A percentile compares a stretch with the other conserved stretches of the same genome.
These are phyloP conservation scores for Fusarium sp. DNA, from an alignment of 2,329 filamentous ascomycete genomes.

Conservation along the genomic window DNA sequence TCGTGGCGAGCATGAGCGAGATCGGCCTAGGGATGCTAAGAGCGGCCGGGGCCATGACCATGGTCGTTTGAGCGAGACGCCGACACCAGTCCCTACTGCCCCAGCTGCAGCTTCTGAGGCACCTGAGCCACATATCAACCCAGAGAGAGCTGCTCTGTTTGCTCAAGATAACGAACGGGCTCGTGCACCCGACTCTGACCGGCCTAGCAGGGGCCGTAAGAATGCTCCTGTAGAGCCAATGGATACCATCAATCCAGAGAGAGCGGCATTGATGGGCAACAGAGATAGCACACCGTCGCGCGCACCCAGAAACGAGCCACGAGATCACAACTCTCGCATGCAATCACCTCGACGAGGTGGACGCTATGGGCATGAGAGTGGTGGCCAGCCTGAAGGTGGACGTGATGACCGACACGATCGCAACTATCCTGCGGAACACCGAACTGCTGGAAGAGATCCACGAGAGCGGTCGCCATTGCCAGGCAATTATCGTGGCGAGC, in stretches of 20 bases:
- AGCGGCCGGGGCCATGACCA: constrained; percentile 48
- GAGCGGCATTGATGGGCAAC: constrained; percentile 62
- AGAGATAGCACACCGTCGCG: constrained; percentile 54
- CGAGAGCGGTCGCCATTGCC: constrained; percentile 52
- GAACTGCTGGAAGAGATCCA: constrained; percentile 49
- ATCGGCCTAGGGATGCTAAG: constrained; percentile 54
- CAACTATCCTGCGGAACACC: constrained; percentile 54
- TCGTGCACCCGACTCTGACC: constrained; percentile 51
- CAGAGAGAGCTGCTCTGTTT: constrained; percentile 67
- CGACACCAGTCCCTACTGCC: constrained; percentile 47
- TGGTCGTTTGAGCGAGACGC: constrained; percentile 47
- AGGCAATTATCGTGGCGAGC: constrained; percentile 52
- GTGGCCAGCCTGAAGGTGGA: constrained; percentile 50
- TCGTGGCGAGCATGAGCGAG: constrained; percentile 59
- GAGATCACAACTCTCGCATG: constrained; percentile 57
- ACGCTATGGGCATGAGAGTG: constrained; percentile 51
- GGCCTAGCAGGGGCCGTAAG: constrained; percentile 48
- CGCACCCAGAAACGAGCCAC: constrained; percentile 59
- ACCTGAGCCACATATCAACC: constrained; percentile 66
- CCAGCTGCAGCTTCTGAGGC: constrained; percentile 44
- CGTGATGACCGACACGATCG: constrained; percentile 64
- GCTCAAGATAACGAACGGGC: constrained; percentile 52
- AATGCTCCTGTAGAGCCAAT: constrained; percentile 48
- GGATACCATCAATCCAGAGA: constrained; percentile 63
- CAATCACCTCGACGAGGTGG: constrained; percentile 64